Conservation (phyloP, 1,284 basidiomycete species). For the Leccinum huronense region DNA sequence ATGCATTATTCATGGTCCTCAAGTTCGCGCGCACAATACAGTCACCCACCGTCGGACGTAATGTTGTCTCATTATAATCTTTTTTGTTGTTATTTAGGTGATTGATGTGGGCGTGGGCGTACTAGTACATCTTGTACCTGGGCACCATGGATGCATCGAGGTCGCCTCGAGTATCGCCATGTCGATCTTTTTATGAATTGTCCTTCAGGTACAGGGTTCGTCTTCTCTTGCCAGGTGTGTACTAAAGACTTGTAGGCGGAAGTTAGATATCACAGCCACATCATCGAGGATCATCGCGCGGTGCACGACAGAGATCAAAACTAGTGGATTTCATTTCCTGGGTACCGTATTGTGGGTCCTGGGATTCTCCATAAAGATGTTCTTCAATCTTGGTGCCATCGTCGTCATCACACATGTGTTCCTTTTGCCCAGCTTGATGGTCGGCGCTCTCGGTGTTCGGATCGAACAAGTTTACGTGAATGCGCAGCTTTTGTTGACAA, state of each 20-base stretch:
- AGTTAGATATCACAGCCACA: neutral
- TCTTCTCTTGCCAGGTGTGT: neutral
- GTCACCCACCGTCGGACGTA: neutral
- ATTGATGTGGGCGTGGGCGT: neutral
- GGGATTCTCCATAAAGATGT: neutral
- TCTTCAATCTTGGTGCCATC: neutral
- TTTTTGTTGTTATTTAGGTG: neutral
- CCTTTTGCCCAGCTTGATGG: no score
- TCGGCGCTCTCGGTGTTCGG: no score
- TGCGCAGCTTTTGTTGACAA: slow-evolving; percentile 46
- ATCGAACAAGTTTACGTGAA: slow-evolving; percentile 25
- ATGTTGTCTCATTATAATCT: neutral
- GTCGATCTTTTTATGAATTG: neutral
- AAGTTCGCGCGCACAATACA: neutral
- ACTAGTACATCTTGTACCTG: neutral
- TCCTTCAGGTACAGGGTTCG: neutral
- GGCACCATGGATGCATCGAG: neutral
- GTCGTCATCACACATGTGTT: no score
- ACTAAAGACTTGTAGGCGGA: neutral
- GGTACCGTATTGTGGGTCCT: neutral
- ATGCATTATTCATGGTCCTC: neutral
- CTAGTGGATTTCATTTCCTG: neutral
- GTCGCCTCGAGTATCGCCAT: neutral
- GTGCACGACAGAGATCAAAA: slow-evolving; percentile 4
- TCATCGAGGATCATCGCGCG: slow-evolving; percentile 1